phyloP scores from a whole-genome alignment of 257 asterid species.

The Solanum chiquidenum region DNA sequence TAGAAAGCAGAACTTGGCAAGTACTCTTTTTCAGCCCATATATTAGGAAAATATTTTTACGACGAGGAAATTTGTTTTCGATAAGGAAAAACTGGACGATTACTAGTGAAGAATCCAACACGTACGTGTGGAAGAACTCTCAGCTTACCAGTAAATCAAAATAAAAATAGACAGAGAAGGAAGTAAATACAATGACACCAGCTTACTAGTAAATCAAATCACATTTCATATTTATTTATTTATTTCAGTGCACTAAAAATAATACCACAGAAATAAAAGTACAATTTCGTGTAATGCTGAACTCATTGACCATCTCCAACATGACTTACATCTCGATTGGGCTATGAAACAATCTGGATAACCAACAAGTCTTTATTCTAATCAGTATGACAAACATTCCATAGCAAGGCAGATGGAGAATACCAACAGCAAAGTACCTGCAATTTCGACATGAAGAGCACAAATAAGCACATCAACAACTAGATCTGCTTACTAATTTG shows the following conservation, averaged over 20 bases:
- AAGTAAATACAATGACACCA: neutral
- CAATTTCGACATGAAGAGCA: neutral
- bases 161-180: neutral
- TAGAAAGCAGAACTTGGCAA: too few species aligned
- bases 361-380: constrained; percentile 16
- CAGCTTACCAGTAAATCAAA: too few species aligned
- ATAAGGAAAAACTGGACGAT: too few species aligned
- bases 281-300: neutral
- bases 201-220: neutral
- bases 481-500: neutral
- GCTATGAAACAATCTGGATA: constrained; percentile 16
- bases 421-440: constrained; percentile 63
- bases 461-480: neutral
- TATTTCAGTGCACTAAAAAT: neutral
- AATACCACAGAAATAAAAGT: neutral
- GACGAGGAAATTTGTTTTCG: too few species aligned
- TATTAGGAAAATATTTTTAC: too few species aligned
- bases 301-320: neutral
- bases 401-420: constrained; percentile 48
- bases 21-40: too few species aligned
- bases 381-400: constrained; percentile 32
- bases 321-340: neutral
- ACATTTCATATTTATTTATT: neutral
- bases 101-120: too few species aligned
- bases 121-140: too few species aligned